Evolutionary conservation across 257 asterid genomes (phyloP).

Genomic region (Solanum virginianum): DNA sequence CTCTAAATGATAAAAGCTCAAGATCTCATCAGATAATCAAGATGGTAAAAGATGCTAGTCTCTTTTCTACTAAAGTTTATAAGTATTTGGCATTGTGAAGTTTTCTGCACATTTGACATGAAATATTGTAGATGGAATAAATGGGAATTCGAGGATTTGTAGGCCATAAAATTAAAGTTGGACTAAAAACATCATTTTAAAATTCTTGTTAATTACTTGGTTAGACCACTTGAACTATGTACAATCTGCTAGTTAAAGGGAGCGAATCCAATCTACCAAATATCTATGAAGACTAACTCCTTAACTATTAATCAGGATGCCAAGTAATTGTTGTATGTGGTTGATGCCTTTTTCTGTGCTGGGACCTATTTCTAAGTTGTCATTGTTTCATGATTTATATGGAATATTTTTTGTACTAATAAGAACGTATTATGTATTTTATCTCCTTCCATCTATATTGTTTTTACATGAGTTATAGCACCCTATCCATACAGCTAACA

Average conservation of each 20-base stretch:
- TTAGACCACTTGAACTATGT: neutral
- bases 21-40: constrained; percentile 96
- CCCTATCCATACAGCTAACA: neutral
- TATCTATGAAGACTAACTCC: neutral
- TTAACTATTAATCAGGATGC: neutral
- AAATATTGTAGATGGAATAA: neutral
- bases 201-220: neutral
- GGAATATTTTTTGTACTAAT: neutral
- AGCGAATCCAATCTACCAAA: neutral
- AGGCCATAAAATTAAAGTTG: neutral
- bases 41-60: constrained; percentile 41
- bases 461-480: neutral
- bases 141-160: neutral
- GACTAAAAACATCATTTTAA: neutral
- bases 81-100: neutral
- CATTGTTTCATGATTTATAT: neutral
- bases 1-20: constrained; percentile 87
- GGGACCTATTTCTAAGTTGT: neutral
- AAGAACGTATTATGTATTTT: neutral
- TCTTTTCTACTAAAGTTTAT: neutral
- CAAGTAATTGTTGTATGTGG: neutral
- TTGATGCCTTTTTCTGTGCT: neutral
- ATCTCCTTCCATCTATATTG: neutral
- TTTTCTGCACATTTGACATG: neutral
- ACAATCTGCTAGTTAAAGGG: neutral